Evolutionary conservation across 257 asterid species (phyloP).

Genomic region (Thymus mandschuricus): DNA sequence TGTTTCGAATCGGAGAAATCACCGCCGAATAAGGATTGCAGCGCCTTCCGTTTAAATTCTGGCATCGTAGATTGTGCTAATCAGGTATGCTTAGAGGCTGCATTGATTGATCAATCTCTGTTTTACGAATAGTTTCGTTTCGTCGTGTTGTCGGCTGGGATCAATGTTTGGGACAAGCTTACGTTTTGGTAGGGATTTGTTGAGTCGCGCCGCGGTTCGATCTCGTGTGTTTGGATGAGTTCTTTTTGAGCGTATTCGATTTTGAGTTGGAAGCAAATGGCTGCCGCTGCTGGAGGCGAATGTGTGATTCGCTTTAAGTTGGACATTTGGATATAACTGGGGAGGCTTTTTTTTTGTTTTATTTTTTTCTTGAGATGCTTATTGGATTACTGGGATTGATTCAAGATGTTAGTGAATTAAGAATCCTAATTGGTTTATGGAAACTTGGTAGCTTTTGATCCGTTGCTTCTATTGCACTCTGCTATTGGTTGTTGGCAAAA

Average conservation of each 20-base stretch:
- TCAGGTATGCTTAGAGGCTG: constrained; percentile 45
- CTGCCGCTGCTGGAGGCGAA: constrained; percentile 8
- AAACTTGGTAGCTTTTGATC: constrained; percentile 24
- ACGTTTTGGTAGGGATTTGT: constrained; percentile 26
- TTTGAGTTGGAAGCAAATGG: constrained; percentile 21
- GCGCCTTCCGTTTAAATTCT: constrained; percentile 5
- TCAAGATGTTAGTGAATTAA: constrained; percentile 19
- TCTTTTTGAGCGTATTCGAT: constrained; percentile 4
- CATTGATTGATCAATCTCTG: constrained; percentile 44
- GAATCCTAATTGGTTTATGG: constrained; percentile 17
- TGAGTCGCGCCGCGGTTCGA: constrained; percentile 23
- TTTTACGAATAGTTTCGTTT: constrained; percentile 3
- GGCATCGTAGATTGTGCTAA: constrained; percentile 23
- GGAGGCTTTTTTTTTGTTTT: background rate
- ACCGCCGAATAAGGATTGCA: constrained; percentile 22
- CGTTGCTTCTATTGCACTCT: constrained; percentile 33
- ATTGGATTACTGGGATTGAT: constrained; percentile 16
- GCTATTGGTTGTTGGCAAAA: constrained; percentile 19
- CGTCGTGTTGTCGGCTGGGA: constrained; percentile 1
- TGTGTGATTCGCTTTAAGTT: background rate
- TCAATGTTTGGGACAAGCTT: constrained; percentile 23
- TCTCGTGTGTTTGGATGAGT: background rate
- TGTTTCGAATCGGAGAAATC: constrained; percentile 30
- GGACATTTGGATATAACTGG: constrained; percentile 9
- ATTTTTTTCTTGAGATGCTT: too few species aligned